phyloP scores from a whole-genome alignment of 805 yeast genomes.

The Wickerhamiella australiensis region DNA sequence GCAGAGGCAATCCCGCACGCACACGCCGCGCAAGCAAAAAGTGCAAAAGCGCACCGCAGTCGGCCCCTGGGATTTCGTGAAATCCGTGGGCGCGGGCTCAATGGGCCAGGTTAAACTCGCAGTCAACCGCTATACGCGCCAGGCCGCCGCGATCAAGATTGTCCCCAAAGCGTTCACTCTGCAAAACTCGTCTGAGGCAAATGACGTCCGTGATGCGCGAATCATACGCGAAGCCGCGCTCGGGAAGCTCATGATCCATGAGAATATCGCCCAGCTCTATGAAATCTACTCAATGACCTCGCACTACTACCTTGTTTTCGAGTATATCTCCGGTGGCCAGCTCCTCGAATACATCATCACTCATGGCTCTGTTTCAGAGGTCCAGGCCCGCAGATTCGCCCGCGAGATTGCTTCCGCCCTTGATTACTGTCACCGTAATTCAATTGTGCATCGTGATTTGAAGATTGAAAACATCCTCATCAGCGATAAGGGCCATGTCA shows the following conservation, averaged over 20 bases:
- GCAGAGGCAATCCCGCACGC: not conserved
- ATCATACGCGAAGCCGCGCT: conserved; percentile 92
- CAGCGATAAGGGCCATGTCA: conserved; percentile 83
- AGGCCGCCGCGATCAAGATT: conserved; percentile 78
- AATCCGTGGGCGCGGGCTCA: conserved; percentile 95
- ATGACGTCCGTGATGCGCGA: conserved; percentile 78
- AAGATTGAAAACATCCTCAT: conserved; percentile 95
- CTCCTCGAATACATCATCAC: conserved; percentile 93
- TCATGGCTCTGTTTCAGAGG: conserved; percentile 88
- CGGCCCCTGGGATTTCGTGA: conserved; percentile 94
- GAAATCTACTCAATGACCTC: conserved; percentile 95
- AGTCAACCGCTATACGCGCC: conserved; percentile 58
- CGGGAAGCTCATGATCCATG: conserved; percentile 81
- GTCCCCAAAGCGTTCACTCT: conserved; percentile 77
- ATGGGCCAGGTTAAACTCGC: conserved; percentile 99
- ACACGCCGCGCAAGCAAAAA: conserved; percentile 11
- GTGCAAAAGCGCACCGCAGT: conserved; percentile 56
- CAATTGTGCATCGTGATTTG: conserved; percentile 92
- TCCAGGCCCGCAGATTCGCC: conserved; percentile 88
- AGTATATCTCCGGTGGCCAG: conserved; percentile 94
- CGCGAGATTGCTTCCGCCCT: conserved; percentile 89
- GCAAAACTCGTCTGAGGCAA: conserved; percentile 33
- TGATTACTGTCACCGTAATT: conserved; percentile 85
- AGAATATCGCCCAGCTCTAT: conserved; percentile 78
- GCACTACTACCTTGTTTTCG: conserved; percentile 93